Evolutionary conservation across 2,329 filamentous ascomycete species (phyloP), one percentile per base, ranked within the genome.

Genomic region (Aureobasidium sp.): DNA sequence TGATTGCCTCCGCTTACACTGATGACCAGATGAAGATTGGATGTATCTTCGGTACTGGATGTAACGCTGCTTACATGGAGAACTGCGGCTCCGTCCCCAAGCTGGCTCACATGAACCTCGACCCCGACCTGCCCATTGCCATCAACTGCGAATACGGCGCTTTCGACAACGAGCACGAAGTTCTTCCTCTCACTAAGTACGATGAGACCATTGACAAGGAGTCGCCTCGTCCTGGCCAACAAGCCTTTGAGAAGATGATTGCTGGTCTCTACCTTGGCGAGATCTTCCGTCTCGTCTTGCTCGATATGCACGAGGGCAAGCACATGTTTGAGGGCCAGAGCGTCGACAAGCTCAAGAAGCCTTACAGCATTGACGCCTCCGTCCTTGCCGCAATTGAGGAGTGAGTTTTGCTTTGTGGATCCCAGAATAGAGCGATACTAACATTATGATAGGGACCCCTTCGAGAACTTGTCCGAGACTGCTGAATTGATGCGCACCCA

Each of bases 121-220:
- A 92, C 55, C 81, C 90, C 0, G 88, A 94, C 66, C 84, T 84
- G 67, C 89, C 87, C 51, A 95, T 97, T 82, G 92, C 91, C 59
- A 96, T 97, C 79, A 97, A 97, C 81, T 97, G 92, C 79, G 93
- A 97, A 76, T 97, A 92, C 84, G 93, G 93, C 67, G 92, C 93
- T 37, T 97, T 97, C 71, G 93, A 97, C 76, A 96, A 96, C 75
- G 90, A 96, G 76, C 88, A 93, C 78, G 83, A 88, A 70, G 88
- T 97, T 61, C 86, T 97, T 13, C 92, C 92, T 13, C 84, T 86
- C 61, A 96, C 92, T 29, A 84, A 84, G 63, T 97, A 76, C 68
- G 77, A 79, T 63, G 65, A 73, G 64, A 71, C 74, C 55, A 75
- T 79, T 63, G 76, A 79, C 69, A 71, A 72, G 48, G 73, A 76